These are phyloP conservation scores for Crithidia bombi DNA, from an alignment of 208 protist genomes.

Conservation along the genomic window DNA sequence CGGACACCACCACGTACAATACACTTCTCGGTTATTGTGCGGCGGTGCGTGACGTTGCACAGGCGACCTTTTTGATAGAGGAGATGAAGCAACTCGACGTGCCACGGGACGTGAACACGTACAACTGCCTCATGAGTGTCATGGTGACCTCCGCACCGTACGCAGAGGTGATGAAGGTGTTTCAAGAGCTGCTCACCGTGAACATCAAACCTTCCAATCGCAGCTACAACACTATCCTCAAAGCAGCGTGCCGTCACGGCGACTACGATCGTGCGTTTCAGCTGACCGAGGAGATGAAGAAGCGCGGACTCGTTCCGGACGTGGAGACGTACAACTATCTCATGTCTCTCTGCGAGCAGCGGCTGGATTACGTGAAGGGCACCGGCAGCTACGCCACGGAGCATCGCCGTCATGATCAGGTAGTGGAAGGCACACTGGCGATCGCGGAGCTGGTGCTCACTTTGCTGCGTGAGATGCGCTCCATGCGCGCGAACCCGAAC, in stretches of 20 bases:
- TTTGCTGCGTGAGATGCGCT: constrained; percentile 83
- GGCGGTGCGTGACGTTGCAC: constrained; percentile 80
- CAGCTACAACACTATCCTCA: constrained; percentile 91
- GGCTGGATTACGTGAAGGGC: constrained; percentile 83
- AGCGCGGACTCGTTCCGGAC: constrained; percentile 79
- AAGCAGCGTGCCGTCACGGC: constrained; percentile 64
- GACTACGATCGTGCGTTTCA: constrained; percentile 93
- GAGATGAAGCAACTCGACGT: constrained; percentile 88
- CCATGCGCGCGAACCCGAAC: constrained; percentile 73
- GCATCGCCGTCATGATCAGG: constrained; percentile 66
- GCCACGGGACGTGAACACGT: constrained; percentile 83
- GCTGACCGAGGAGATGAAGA: constrained; percentile 92
- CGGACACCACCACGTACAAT: constrained; percentile 88
- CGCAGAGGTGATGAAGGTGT: constrained; percentile 77
- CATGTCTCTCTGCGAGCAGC: constrained; percentile 75
- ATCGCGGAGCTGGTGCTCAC: constrained; percentile 77
- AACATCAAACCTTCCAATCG: constrained; percentile 68
- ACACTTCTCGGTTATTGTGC: constrained; percentile 91
- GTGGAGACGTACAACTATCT: constrained; percentile 93
- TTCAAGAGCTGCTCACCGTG: constrained; percentile 66
- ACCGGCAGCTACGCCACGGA: constrained; percentile 41
- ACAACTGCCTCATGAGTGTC: constrained; percentile 93
- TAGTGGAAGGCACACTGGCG: constrained; percentile 46
- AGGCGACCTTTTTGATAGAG: constrained; percentile 88
- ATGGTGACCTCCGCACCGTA: constrained; percentile 85